Percentiles rank a stretch among this genome's conserved stretches.
Evolutionary conservation across 352 stramenopile genomes (phyloP).

Genomic region (Aphanomyces astaci): DNA sequence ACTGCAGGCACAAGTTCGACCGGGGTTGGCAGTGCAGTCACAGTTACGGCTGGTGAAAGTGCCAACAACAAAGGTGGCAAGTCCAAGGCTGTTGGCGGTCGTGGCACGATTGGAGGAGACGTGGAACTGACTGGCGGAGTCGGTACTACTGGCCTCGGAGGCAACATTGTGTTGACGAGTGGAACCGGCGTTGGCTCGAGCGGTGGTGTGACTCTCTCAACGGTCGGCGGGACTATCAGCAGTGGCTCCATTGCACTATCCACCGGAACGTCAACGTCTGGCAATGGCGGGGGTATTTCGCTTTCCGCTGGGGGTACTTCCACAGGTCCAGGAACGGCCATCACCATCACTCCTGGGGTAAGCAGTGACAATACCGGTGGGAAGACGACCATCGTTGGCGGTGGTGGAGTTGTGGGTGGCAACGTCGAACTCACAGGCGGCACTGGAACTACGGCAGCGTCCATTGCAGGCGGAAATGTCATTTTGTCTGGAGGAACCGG

Average conservation of each 20-base stretch:
- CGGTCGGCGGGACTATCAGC: neutral
- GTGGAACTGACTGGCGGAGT: constrained; percentile 24
- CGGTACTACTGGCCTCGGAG: neutral
- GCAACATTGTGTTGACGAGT: constrained; percentile 12
- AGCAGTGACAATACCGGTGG: constrained; percentile 9
- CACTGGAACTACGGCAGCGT: constrained; percentile 25
- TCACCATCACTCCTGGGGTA: neutral
- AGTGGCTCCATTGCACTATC: constrained; percentile 15
- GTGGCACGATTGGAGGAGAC: constrained; percentile 26
- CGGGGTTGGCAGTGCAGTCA: constrained; percentile 13
- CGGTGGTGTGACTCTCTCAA: constrained; percentile 18
- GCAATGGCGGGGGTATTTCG: neutral
- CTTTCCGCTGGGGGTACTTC: constrained; percentile 3
- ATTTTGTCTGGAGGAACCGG: constrained; percentile 6
- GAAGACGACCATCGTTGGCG: constrained; percentile 15
- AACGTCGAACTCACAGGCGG: constrained; percentile 42
- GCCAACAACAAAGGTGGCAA: constrained; percentile 26
- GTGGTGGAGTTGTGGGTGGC: constrained; percentile 13
- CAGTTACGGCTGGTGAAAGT: constrained; percentile 38
- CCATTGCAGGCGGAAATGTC: constrained; percentile 14
- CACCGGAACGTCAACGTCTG: constrained; percentile 18
- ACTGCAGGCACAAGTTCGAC: neutral
- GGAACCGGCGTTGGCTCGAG: neutral
- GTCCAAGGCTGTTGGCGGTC: constrained; percentile 17
- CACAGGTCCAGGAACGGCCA: constrained; percentile 4